Conservation (phyloP, 192 early-diverging fungal species). For the Umbelopsis vinacea region DNA sequence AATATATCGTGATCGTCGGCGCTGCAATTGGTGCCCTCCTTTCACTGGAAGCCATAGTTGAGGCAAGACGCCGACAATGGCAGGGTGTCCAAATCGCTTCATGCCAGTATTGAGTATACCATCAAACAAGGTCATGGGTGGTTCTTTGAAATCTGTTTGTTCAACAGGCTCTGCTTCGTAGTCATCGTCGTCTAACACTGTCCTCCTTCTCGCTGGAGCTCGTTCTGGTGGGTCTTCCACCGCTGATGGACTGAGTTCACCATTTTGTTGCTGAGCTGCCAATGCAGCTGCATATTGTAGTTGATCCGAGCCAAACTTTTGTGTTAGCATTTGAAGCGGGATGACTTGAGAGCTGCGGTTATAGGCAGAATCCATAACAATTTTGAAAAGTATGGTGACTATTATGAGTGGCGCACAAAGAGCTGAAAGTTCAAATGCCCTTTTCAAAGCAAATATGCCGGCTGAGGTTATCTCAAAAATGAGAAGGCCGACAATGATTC, state of each 20-base stretch:
- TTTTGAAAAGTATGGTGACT: constrained; percentile 51
- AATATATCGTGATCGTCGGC: not conserved
- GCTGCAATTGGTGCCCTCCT: constrained; percentile 17
- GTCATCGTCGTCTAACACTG: constrained; percentile 63
- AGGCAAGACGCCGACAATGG: constrained; percentile 66
- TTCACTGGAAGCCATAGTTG: constrained; percentile 75
- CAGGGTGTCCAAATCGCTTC: constrained; percentile 69
- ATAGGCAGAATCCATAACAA: constrained; percentile 49
- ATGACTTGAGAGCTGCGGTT: constrained; percentile 44
- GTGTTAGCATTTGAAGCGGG: constrained; percentile 50
- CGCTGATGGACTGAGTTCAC: not conserved
- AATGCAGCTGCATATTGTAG: not conserved
- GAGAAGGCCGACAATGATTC: constrained; percentile 66
- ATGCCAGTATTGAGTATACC: constrained; percentile 76
- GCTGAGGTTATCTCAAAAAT: constrained; percentile 70
- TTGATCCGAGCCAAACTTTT: constrained; percentile 33
- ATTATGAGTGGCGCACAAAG: constrained; percentile 50
- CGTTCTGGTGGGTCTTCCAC: not conserved
- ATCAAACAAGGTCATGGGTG: constrained; percentile 69
- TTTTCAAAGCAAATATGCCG: constrained; percentile 64
- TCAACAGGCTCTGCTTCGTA: constrained; percentile 62
- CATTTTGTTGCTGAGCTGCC: not conserved
- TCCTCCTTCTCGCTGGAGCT: constrained; percentile 24
- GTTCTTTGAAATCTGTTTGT: constrained; percentile 75
- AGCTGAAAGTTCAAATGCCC: constrained; percentile 46